Percentiles rank a stretch among this genome's conserved stretches.
These are phyloP conservation scores for Wallacemonas sp. DNA, from an alignment of 208 protist genomes.

Conservation along the genomic window DNA sequence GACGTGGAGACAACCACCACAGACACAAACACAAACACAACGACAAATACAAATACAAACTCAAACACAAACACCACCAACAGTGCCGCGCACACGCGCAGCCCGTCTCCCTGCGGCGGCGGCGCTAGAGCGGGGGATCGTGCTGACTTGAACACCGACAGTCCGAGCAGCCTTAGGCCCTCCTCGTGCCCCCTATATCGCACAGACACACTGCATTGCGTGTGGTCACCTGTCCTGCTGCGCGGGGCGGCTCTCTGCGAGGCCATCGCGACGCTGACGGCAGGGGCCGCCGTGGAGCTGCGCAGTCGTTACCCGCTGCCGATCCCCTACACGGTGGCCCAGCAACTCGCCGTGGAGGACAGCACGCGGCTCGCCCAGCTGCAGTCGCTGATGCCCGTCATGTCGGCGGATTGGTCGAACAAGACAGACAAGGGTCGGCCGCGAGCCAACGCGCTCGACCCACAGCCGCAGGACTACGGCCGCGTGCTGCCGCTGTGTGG, in stretches of 20 bases:
- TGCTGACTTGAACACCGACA: neutral
- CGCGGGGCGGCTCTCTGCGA: constrained; percentile 7
- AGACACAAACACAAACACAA: no score
- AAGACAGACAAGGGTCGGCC: neutral
- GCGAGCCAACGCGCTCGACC: neutral
- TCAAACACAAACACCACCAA: no score
- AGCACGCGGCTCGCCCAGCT: neutral
- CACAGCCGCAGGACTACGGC: constrained; percentile 4
- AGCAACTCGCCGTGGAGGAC: neutral
- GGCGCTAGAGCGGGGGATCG: constrained; percentile 6
- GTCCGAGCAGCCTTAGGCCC: neutral
- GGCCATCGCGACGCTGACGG: neutral
- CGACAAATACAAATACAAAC: no score
- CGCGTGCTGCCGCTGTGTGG: neutral
- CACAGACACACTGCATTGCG: neutral
- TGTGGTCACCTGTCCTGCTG: neutral
- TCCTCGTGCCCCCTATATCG: neutral
- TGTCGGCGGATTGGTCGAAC: constrained; percentile 9
- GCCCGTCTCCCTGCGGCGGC: no score
- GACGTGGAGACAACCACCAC: no score
- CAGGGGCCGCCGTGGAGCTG: neutral
- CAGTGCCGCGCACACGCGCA: no score
- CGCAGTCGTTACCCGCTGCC: neutral
- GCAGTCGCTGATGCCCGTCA: neutral
- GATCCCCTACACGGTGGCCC: neutral